Percentiles rank a stretch among this genome's conserved stretches.
Evolutionary conservation across 768 basidiomycete genomes (phyloP).

Genomic region (Agrocybe chaxingu): DNA sequence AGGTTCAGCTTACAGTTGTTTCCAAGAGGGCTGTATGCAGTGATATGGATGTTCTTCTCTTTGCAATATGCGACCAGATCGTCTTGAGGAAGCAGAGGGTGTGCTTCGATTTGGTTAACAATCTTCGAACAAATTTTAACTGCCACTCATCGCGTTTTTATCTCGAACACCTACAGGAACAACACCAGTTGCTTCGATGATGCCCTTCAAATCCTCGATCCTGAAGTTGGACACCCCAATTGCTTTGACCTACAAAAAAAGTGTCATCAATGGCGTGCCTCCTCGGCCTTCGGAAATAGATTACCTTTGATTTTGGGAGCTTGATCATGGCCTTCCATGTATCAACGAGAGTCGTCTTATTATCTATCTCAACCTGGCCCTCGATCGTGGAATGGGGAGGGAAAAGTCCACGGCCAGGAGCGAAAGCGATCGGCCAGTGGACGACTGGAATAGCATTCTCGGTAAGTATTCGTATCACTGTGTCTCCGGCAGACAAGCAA

Average conservation of each 20-base stretch:
- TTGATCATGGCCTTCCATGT: slow-evolving; percentile 82
- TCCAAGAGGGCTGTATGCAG: slow-evolving; percentile 69
- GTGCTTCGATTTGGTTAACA: slow-evolving; percentile 81
- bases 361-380: slow-evolving; percentile 54
- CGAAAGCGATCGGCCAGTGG: slow-evolving; percentile 79
- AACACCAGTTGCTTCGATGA: slow-evolving; percentile 68
- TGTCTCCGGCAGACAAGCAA: background rate
- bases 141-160: background rate
- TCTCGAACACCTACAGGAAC: slow-evolving; percentile 49
- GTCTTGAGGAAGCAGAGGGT: slow-evolving; percentile 76
- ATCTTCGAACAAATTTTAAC: slow-evolving; percentile 27
- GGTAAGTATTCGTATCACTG: background rate
- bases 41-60: slow-evolving; percentile 65
- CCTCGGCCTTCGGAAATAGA: background rate
- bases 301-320: slow-evolving; percentile 68
- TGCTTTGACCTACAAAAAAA: slow-evolving; percentile 46
- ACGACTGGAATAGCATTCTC: slow-evolving; percentile 42
- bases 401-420: slow-evolving; percentile 48
- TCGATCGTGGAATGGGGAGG: slow-evolving; percentile 47
- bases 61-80: slow-evolving; percentile 71
- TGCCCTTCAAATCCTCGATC: slow-evolving; percentile 57
- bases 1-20: slow-evolving; percentile 59
- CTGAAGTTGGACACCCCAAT: slow-evolving; percentile 87
- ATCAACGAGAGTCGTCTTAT: slow-evolving; percentile 59
- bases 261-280: slow-evolving; percentile 1